Percentiles rank a stretch among this genome's conserved stretches.
Conservation (phyloP, 805 yeast species). For the Ogataea dorogensis region DNA sequence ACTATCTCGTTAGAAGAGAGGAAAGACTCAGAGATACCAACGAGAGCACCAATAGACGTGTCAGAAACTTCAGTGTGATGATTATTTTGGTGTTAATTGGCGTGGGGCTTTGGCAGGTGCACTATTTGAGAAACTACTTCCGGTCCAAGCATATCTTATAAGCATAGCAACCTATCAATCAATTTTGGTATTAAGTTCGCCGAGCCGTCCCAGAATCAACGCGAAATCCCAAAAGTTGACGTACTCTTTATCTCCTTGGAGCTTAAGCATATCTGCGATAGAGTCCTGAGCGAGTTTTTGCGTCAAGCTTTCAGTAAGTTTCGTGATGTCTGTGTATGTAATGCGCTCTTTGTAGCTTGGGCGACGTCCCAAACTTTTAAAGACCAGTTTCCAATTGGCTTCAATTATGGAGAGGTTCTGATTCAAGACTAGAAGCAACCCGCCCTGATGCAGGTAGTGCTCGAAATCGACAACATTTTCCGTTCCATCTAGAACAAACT, state of each 20-base stretch:
- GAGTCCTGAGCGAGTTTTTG: constrained; percentile 32
- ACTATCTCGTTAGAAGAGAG: constrained; percentile 84
- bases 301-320: constrained; percentile 28
- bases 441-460: constrained; percentile 39
- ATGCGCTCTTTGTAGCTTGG: constrained; percentile 26
- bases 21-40: constrained; percentile 93
- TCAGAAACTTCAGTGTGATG: constrained; percentile 76
- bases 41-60: constrained; percentile 93
- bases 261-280: constrained; percentile 46
- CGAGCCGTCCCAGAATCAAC: constrained; percentile 46
- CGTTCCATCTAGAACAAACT: constrained; percentile 40
- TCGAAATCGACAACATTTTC: constrained; percentile 46
- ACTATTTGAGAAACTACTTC: constrained; percentile 90
- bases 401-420: constrained; percentile 35
- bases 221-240: constrained; percentile 48
- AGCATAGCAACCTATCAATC: constrained; percentile 6
- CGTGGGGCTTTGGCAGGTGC: constrained; percentile 90
- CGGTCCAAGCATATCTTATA: constrained; percentile 76
- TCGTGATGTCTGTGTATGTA: constrained; percentile 39
- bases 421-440: constrained; percentile 38
- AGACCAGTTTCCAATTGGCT: constrained; percentile 41
- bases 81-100: constrained; percentile 67
- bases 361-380: constrained; percentile 24
- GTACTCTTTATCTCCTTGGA: constrained; percentile 37
- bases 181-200: constrained; percentile 31